Evolutionary conservation across 805 yeast species (phyloP).

Genomic region (Myxozyma nipponensis): DNA sequence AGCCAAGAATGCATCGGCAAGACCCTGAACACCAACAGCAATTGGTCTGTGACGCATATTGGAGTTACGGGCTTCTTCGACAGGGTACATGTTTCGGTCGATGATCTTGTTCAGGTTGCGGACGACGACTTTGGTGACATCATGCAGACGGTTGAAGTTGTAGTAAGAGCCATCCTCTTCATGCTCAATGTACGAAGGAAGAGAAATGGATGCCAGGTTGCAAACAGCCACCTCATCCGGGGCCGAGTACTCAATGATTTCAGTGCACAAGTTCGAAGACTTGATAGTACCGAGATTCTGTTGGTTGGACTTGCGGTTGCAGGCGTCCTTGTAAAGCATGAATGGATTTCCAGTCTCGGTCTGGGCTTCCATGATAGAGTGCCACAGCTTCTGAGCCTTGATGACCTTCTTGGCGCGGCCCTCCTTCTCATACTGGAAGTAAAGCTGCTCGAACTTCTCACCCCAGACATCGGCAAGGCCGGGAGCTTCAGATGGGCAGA

Average conservation of each 20-base stretch:
- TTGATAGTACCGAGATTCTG: constrained; percentile 88
- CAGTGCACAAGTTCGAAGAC: constrained; percentile 92
- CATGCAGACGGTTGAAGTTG: constrained; percentile 72
- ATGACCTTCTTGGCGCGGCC: constrained; percentile 61
- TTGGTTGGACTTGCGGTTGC: constrained; percentile 84
- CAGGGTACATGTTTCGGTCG: constrained; percentile 83
- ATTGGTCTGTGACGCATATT: constrained; percentile 85
- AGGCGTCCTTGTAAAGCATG: constrained; percentile 88
- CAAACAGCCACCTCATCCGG: constrained; percentile 95
- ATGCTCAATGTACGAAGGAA: constrained; percentile 67
- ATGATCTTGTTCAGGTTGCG: constrained; percentile 77
- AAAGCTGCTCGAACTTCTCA: constrained; percentile 70
- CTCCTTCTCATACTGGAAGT: constrained; percentile 66
- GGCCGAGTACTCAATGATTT: constrained; percentile 86
- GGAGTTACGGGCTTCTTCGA: constrained; percentile 66
- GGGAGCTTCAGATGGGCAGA: constrained; percentile 85
- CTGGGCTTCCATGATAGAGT: constrained; percentile 83
- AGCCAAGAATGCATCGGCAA: constrained; percentile 82
- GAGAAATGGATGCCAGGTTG: constrained; percentile 85
- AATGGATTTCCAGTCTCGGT: constrained; percentile 96
- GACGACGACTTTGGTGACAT: constrained; percentile 70
- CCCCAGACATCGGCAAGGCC: constrained; percentile 83
- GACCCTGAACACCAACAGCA: constrained; percentile 97
- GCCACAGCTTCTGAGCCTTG: constrained; percentile 89
- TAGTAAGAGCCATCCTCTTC: constrained; percentile 51